Conservation (phyloP, 2,329 filamentous ascomycete species). For the Neodidymelliopsis sp. region DNA sequence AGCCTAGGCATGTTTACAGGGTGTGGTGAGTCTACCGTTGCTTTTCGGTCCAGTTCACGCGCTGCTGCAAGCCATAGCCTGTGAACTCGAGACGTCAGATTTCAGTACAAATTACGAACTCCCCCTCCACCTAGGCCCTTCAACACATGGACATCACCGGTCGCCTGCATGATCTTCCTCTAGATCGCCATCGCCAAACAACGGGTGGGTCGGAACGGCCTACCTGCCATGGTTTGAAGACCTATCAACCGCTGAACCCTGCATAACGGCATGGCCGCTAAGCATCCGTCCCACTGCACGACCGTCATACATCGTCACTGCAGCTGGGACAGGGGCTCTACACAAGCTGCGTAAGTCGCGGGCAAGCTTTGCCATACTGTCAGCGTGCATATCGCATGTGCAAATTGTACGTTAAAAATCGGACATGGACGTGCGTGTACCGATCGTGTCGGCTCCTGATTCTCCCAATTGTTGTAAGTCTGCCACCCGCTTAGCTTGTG, state of each 20-base stretch:
- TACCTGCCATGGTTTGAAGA: constrained; percentile 2
- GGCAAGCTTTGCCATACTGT: background rate
- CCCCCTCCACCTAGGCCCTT: background rate
- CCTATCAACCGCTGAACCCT: constrained; percentile 6
- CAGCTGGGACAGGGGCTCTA: background rate
- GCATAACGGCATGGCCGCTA: background rate
- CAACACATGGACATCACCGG: background rate
- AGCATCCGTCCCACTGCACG: background rate
- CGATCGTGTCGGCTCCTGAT: background rate
- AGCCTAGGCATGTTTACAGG: no score
- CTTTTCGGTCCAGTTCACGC: background rate
- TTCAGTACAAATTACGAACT: background rate
- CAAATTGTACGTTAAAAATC: background rate
- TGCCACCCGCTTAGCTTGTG: no score
- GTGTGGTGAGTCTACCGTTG: no score
- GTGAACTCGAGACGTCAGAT: background rate
- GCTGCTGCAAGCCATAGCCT: background rate
- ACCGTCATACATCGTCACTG: background rate
- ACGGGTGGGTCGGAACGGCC: background rate
- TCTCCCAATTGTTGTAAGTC: background rate
- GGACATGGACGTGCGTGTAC: background rate
- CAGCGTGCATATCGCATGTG: background rate
- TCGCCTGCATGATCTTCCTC: background rate
- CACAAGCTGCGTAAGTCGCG: background rate
- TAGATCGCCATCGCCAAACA: background rate